Conservation (phyloP, 352 stramenopile species). For the Halophytophthora batemanensis region DNA sequence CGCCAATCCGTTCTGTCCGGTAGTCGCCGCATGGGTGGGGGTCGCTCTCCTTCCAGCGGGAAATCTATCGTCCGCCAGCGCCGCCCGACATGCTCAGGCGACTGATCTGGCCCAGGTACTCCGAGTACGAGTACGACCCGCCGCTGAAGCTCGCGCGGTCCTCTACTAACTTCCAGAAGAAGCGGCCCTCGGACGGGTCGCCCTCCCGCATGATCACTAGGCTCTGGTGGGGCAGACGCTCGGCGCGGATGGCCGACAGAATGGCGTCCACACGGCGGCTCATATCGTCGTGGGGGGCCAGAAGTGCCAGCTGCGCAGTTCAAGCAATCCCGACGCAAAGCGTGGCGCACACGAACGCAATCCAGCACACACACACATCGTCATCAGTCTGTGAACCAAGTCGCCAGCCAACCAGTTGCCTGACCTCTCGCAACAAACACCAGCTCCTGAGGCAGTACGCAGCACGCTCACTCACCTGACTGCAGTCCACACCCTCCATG, state of each 20-base stretch:
- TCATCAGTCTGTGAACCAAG: conserved; percentile 9
- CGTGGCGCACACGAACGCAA: conserved; percentile 9
- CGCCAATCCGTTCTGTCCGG: conserved; percentile 7
- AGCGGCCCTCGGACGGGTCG: conserved; percentile 91
- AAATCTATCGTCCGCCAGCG: conserved; percentile 57
- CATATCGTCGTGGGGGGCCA: conserved; percentile 83
- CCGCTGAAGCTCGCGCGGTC: conserved; percentile 97
- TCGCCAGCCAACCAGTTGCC: conserved; percentile 7
- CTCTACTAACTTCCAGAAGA: conserved; percentile 98
- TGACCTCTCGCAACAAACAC: not conserved
- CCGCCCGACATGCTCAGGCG: conserved; percentile 59
- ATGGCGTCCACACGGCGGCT: conserved; percentile 87
- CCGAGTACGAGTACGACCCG: conserved; percentile 96
- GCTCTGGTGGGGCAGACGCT: conserved; percentile 79
- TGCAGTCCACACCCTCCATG: conserved; percentile 94
- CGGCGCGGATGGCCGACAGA: conserved; percentile 85
- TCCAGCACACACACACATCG: conserved; percentile 18
- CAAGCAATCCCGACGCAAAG: conserved; percentile 12
- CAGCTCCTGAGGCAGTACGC: not conserved
- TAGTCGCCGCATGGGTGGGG: conserved; percentile 6
- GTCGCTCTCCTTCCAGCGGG: conserved; percentile 16
- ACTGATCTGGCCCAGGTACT: conserved; percentile 94
- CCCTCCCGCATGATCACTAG: conserved; percentile 94
- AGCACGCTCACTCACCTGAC: conserved; percentile 35
- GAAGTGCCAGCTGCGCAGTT: conserved; percentile 53